Conservation (phyloP, 768 basidiomycete species). For the Hericium erinaceus region DNA sequence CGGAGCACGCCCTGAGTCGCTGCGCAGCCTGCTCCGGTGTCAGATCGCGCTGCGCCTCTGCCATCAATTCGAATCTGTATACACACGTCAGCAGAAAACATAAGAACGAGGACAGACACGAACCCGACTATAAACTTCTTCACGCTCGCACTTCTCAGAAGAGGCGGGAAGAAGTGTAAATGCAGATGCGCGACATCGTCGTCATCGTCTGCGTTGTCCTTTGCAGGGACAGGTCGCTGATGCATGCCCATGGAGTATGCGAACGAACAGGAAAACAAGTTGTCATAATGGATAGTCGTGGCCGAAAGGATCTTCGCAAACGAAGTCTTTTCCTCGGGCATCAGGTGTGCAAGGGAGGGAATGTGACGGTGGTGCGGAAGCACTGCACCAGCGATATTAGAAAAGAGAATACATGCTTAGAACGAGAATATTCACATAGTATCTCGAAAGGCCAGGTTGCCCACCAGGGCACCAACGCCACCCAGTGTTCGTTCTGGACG, state of each 20-base stretch:
- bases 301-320: constrained; percentile 61
- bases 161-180: constrained; percentile 79
- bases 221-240: constrained; percentile 58
- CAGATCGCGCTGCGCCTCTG: constrained; percentile 82
- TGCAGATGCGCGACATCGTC: constrained; percentile 66
- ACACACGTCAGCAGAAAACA: background rate
- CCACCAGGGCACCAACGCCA: constrained; percentile 91
- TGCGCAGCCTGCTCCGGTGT: constrained; percentile 83
- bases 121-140: constrained; percentile 88
- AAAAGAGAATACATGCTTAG: background rate
- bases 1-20: constrained; percentile 43
- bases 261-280: constrained; percentile 78
- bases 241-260: constrained; percentile 95
- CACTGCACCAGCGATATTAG: constrained; percentile 31
- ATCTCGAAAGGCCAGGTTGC: constrained; percentile 91
- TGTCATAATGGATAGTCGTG: constrained; percentile 64
- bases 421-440: constrained; percentile 37
- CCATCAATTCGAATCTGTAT: constrained; percentile 79
- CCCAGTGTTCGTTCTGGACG: constrained; percentile 64
- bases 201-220: background rate
- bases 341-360: constrained; percentile 55
- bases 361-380: constrained; percentile 75
- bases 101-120: constrained; percentile 16
- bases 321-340: constrained; percentile 45
- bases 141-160: constrained; percentile 73